A percentile compares a stretch with the other conserved stretches of the same genome.
phyloP scores from a whole-genome alignment of 208 protist species.

The Crithidia bombi region DNA sequence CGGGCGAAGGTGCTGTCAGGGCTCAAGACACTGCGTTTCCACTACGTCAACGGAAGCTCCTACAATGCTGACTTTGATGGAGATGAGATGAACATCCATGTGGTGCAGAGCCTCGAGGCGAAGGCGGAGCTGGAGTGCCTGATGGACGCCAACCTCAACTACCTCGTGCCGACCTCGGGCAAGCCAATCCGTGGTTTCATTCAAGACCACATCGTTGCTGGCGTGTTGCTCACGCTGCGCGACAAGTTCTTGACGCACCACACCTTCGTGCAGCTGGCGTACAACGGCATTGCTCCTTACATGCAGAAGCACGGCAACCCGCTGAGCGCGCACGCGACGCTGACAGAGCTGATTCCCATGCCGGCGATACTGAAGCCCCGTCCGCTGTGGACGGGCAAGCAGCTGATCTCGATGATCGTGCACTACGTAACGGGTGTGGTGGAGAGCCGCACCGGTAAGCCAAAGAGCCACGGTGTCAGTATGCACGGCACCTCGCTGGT shows the following conservation, averaged over 20 bases:
- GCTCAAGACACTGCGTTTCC: slow-evolving; percentile 98
- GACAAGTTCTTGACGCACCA: slow-evolving; percentile 96
- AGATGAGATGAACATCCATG: slow-evolving; percentile 99
- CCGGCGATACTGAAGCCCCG: slow-evolving; percentile 96
- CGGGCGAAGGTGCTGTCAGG: slow-evolving; percentile 92
- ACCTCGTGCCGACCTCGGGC: slow-evolving; percentile 95
- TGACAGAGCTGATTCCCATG: slow-evolving; percentile 78
- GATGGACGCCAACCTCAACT: slow-evolving; percentile 97
- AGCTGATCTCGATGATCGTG: slow-evolving; percentile 94
- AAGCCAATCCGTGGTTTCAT: slow-evolving; percentile 99
- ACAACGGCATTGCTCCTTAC: slow-evolving; percentile 87
- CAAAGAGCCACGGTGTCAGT: slow-evolving; percentile 67
- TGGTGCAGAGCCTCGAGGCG: slow-evolving; percentile 96
- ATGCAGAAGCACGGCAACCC: slow-evolving; percentile 58
- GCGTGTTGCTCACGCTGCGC: slow-evolving; percentile 95
- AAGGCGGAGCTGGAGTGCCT: slow-evolving; percentile 95
- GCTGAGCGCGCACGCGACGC: slow-evolving; percentile 43
- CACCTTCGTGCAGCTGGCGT: slow-evolving; percentile 96
- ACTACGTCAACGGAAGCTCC: slow-evolving; percentile 99
- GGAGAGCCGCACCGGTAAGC: slow-evolving; percentile 19
- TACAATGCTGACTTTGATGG: slow-evolving; percentile 99
- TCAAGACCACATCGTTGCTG: slow-evolving; percentile 99
- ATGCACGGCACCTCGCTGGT: slow-evolving; percentile 88
- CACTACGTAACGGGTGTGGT: slow-evolving; percentile 75
- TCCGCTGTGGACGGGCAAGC: slow-evolving; percentile 97